These are phyloP conservation scores for Nadsonia starkeyi-henricii DNA, from an alignment of 1,139 yeast species.

Conservation along the genomic window DNA sequence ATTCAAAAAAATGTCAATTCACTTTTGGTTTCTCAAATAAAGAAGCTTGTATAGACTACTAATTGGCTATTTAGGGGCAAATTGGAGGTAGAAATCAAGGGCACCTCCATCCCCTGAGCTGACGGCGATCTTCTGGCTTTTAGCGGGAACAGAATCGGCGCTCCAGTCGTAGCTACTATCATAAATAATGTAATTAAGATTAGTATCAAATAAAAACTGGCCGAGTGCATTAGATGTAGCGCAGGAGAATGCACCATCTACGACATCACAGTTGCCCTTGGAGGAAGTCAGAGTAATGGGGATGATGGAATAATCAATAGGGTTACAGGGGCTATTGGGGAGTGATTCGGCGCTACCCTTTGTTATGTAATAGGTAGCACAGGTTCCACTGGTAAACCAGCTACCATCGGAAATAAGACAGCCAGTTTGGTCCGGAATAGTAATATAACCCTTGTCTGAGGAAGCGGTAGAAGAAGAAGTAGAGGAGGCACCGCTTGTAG, in stretches of 20 bases:
- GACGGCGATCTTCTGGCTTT: slow-evolving; percentile 40
- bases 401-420: slow-evolving; percentile 76
- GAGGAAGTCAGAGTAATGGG: slow-evolving; percentile 56
- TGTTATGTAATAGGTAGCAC: slow-evolving; percentile 49
- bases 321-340: too few species aligned
- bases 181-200: slow-evolving; percentile 30
- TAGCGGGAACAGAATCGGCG: slow-evolving; percentile 36
- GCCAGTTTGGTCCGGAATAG: slow-evolving; percentile 44
- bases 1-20: too few species aligned
- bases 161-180: slow-evolving; percentile 60
- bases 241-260: slow-evolving; percentile 25
- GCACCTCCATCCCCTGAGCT: too few species aligned
- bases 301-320: slow-evolving; percentile 34
- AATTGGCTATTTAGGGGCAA: too few species aligned
- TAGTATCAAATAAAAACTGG: slow-evolving; percentile 20
- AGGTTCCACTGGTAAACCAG: slow-evolving; percentile 73
- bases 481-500: neutral
- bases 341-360: slow-evolving; percentile 28
- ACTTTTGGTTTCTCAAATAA: too few species aligned
- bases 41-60: too few species aligned
- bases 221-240: slow-evolving; percentile 15
- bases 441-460: slow-evolving; percentile 31
- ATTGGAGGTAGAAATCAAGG: too few species aligned
- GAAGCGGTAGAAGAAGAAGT: too few species aligned
- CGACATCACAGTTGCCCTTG: slow-evolving; percentile 60